Evolutionary conservation across 2,329 filamentous ascomycete species (phyloP), one percentile per base, ranked within the genome.

Genomic region (Orbilia oligospora): DNA sequence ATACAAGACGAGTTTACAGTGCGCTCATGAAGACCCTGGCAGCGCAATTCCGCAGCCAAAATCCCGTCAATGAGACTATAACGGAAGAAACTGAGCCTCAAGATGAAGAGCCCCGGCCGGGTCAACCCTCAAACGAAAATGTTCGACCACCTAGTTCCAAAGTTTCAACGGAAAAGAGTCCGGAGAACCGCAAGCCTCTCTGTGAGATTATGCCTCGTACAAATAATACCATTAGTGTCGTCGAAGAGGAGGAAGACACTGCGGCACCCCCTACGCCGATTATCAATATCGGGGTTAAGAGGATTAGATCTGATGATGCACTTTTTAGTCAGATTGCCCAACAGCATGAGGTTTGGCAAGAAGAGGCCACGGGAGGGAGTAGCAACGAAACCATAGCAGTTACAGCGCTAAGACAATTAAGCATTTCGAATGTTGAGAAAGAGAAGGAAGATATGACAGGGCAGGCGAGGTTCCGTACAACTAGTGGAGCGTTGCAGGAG

Each of bases 271-370:
- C 30, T 5, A 68, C 75, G 6, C 75, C 68, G 24, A 41, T 27
- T 33, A 58, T 56, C 12, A 71, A 22, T 44, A 33, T 53, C 12
- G 67, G 41, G 6, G 63, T 68, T 36, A 78, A 78, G 46, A 16
- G 58, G 24, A 64, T 78, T 41, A 44, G 63, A 51, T 36, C 68
- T n/a, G 55, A 78, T n/a, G 68, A 78, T 64, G 61, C 58, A 9
- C 63, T 78, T 38, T 78, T 72, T 67, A 78, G 68, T 53, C 75
- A 72, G 27, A 69, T 78, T 30, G 75, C 51, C 6, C 61, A 68
- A 24, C 68, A 65, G 24, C 63, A 78, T 65, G 49, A 78, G 18
- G 55, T 78, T 27, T 78, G 75, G 75, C 75, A 65, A 24, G 75
- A 78, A 8, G 68, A 78, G 24, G 53, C 51, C 41, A 20, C 46